phyloP scores from a whole-genome alignment of 352 stramenopile genomes.

The Thraustochytrium sp. region DNA sequence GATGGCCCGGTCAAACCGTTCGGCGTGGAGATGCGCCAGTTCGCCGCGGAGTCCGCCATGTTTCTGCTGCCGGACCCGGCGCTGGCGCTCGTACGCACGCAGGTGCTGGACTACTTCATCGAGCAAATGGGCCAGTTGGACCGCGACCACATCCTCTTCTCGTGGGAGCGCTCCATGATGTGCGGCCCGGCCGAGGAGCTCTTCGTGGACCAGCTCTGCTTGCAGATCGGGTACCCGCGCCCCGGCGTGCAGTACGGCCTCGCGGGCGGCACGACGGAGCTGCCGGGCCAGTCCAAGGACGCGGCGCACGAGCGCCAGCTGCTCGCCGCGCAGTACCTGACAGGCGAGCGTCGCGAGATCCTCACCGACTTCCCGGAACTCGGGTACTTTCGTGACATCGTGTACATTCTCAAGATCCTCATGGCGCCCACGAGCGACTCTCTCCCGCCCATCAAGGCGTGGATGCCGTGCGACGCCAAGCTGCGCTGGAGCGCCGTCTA shows the following conservation, averaged over 20 bases:
- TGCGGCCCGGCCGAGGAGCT: slow-evolving; percentile 52
- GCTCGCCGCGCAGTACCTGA: slow-evolving; percentile 54
- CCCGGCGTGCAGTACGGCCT: slow-evolving; percentile 45
- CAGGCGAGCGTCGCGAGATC: slow-evolving; percentile 64
- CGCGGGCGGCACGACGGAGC: neutral
- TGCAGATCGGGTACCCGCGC: slow-evolving; percentile 56
- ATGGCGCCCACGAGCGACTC: slow-evolving; percentile 57
- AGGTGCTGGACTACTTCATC: slow-evolving; percentile 77
- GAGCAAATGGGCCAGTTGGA: slow-evolving; percentile 49
- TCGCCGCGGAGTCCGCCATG: slow-evolving; percentile 56
- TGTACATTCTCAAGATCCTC: slow-evolving; percentile 72
- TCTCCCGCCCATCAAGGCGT: slow-evolving; percentile 52
- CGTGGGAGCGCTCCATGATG: slow-evolving; percentile 53
- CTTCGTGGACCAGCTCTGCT: slow-evolving; percentile 56
- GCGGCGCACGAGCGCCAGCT: neutral
- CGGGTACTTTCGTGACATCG: slow-evolving; percentile 80
- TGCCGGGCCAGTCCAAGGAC: neutral
- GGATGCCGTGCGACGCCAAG: slow-evolving; percentile 45
- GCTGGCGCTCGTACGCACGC: slow-evolving; percentile 61
- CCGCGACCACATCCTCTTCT: slow-evolving; percentile 55
- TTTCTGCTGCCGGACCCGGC: slow-evolving; percentile 65
- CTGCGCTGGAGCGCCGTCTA: slow-evolving; percentile 45
- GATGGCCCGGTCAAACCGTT: slow-evolving; percentile 75
- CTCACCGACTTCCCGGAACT: slow-evolving; percentile 80
- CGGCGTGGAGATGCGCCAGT: slow-evolving; percentile 73